These are phyloP conservation scores for Stachybotrys chartarum DNA, from an alignment of 2,329 filamentous ascomycete genomes.

Conservation along the genomic window DNA sequence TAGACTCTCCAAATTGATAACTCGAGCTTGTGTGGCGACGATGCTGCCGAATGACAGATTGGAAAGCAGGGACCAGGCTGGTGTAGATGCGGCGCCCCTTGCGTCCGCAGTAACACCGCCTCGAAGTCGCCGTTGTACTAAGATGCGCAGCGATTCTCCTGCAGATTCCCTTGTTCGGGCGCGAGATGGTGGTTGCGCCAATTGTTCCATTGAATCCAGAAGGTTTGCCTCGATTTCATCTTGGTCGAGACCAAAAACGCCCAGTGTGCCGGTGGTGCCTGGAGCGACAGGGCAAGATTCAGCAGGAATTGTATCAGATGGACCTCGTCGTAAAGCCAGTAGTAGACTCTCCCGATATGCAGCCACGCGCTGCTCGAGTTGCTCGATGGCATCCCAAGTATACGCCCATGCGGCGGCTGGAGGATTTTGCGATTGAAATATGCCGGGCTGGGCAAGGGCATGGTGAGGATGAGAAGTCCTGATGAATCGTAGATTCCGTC, in stretches of 20 bases:
- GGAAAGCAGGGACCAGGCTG: slow-evolving; percentile 54
- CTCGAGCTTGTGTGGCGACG: slow-evolving; percentile 63
- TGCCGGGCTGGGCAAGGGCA: slow-evolving; percentile 50
- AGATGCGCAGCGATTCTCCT: slow-evolving; percentile 1
- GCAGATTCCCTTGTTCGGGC: background rate
- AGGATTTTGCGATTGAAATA: slow-evolving; percentile 38
- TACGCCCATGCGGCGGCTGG: slow-evolving; percentile 62
- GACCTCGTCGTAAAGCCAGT: slow-evolving; percentile 11
- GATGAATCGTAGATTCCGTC: slow-evolving; percentile 67
- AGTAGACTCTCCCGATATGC: slow-evolving; percentile 24
- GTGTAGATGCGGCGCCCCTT: slow-evolving; percentile 29
- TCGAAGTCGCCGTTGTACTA: slow-evolving; percentile 34
- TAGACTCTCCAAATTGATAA: slow-evolving; percentile 73
- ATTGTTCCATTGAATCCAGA: slow-evolving; percentile 41
- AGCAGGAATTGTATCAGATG: background rate
- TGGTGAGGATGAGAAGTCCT: slow-evolving; percentile 64
- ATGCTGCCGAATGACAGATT: slow-evolving; percentile 71
- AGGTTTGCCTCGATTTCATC: slow-evolving; percentile 39
- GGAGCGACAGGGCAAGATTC: background rate
- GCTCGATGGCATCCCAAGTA: slow-evolving; percentile 61
- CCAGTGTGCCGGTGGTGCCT: slow-evolving; percentile 11
- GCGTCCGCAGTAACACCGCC: slow-evolving; percentile 11
- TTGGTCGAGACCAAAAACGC: slow-evolving; percentile 43
- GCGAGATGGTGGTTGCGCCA: slow-evolving; percentile 22
- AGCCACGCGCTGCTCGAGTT: slow-evolving; percentile 52